Evolutionary conservation across 2,329 filamentous ascomycete genomes (phyloP).

Genomic region (Phialocephala sp.): DNA sequence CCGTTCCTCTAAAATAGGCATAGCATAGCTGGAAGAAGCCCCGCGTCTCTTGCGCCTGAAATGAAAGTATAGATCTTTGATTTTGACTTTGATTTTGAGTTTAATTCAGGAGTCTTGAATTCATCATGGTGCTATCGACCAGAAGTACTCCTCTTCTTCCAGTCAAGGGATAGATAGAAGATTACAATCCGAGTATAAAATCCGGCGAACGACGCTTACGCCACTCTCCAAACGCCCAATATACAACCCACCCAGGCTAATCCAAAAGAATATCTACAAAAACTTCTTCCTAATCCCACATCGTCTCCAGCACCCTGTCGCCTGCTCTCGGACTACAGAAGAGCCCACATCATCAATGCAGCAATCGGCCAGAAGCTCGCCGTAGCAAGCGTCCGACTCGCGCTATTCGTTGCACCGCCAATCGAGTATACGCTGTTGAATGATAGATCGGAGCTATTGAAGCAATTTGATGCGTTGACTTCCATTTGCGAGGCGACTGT

Average conservation of each 20-base stretch:
- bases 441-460: conserved; percentile 63
- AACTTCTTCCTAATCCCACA: background rate
- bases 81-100: background rate
- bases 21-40: conserved; percentile 3
- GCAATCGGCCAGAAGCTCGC: conserved; percentile 6
- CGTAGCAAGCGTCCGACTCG: conserved; percentile 52
- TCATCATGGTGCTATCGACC: background rate
- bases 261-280: conserved; percentile 15
- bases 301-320: too few species aligned
- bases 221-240: background rate
- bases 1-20: background rate
- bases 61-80: background rate
- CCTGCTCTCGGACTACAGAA: conserved; percentile 1
- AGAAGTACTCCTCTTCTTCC: background rate
- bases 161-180: background rate
- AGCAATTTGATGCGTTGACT: conserved; percentile 85
- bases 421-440: conserved; percentile 68
- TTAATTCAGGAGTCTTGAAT: background rate
- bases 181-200: conserved; percentile 1
- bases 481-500: conserved; percentile 64
- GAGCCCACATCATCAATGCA: conserved; percentile 12
- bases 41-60: background rate
- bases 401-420: conserved; percentile 19
- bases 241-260: conserved; percentile 9
- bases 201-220: background rate